Conservation (phyloP, 352 stramenopile genomes). For the Bremia lactucae region DNA sequence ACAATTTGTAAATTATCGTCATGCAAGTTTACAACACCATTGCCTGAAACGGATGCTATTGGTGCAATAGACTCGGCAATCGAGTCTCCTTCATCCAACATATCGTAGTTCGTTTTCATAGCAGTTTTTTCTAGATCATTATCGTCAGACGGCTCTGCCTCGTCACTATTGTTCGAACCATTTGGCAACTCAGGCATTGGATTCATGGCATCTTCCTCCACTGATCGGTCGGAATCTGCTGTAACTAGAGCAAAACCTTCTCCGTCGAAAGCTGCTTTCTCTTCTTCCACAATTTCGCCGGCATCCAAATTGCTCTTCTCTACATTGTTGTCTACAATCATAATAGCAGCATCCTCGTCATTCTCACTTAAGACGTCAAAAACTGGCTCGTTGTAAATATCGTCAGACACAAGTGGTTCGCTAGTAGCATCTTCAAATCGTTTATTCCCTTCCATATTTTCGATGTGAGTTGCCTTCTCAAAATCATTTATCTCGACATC, state of each 20-base stretch:
- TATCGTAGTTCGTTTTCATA: too few relatives aligned
- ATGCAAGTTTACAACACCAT: neutral
- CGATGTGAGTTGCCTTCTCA: too few relatives aligned
- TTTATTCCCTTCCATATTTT: too few relatives aligned
- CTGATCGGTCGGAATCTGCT: neutral
- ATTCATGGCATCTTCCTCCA: neutral
- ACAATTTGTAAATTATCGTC: conserved; percentile 1
- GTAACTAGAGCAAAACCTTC: conserved; percentile 2
- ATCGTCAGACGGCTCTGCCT: too few relatives aligned
- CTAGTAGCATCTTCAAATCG: too few relatives aligned
- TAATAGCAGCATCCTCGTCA: neutral
- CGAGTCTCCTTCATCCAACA: neutral
- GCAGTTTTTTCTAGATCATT: too few relatives aligned
- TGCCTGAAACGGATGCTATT: neutral
- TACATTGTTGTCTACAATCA: conserved; percentile 1
- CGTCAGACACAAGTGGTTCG: too few relatives aligned
- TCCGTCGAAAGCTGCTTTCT: neutral
- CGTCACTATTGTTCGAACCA: too few relatives aligned
- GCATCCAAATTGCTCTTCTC: neutral
- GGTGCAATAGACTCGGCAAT: neutral
- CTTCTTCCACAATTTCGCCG: neutral
- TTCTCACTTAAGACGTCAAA: too few relatives aligned
- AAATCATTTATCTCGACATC: neutral
- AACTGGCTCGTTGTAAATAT: too few relatives aligned
- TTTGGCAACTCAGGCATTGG: too few relatives aligned